phyloP scores from a whole-genome alignment of 192 early-diverging fungal species.

The Backusella morwellensis region DNA sequence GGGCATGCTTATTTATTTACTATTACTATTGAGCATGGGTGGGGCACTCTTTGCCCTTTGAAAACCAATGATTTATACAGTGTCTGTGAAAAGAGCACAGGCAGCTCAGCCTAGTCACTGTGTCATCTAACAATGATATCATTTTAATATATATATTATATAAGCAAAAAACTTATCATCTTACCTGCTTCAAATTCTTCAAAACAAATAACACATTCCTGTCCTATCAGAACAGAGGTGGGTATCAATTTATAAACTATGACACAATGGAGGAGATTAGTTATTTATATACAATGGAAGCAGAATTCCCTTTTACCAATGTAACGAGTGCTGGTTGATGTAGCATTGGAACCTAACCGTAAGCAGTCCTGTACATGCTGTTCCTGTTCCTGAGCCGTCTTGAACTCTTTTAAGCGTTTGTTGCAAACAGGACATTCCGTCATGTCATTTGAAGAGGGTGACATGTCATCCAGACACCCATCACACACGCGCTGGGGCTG shows the following conservation, averaged over 20 bases:
- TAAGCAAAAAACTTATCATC: too few species aligned
- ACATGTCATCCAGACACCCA: conserved; percentile 6
- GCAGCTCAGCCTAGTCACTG: conserved; percentile 81
- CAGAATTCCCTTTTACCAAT: conserved; percentile 45
- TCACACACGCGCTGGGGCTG: conserved; percentile 25
- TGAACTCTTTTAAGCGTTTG: conserved; percentile 42
- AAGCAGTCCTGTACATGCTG: conserved; percentile 66
- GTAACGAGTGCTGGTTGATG: conserved; percentile 57
- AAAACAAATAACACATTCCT: conserved; percentile 92
- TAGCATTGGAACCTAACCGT: conserved; percentile 34
- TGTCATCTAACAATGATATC: conserved; percentile 48
- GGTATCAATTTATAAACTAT: conserved; percentile 57
- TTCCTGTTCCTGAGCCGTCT: conserved; percentile 50
- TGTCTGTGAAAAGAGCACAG: conserved; percentile 84
- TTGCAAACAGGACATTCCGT: conserved; percentile 75
- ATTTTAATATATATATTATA: neutral
- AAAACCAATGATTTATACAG: conserved; percentile 84
- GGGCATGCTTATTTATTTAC: neutral
- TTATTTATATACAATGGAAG: neutral
- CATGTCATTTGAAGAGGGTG: conserved; percentile 52
- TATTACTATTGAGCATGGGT: conserved; percentile 62
- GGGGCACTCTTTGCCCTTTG: conserved; percentile 70
- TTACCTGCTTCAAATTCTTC: conserved; percentile 80
- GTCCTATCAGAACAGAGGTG: conserved; percentile 61
- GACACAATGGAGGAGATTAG: neutral